Evolutionary conservation across 306 rosid species (phyloP).

Genomic region (Rubus parviflorus): DNA sequence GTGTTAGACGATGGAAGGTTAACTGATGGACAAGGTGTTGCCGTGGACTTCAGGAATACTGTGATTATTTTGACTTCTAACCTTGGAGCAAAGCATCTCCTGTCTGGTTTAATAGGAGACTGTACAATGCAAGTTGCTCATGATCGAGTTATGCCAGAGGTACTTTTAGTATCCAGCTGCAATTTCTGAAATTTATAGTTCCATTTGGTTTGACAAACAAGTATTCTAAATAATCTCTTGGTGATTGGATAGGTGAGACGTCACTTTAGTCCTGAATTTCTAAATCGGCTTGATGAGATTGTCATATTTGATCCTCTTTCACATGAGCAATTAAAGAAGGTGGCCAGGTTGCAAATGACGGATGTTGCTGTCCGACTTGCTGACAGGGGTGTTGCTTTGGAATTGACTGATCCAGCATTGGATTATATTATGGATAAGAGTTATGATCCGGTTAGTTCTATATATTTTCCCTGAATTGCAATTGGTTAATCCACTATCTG

Average conservation of each 20-base stretch:
- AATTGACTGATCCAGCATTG: conserved; percentile 79
- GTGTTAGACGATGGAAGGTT: conserved; percentile 87
- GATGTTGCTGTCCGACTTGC: conserved; percentile 75
- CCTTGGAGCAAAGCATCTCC: conserved; percentile 85
- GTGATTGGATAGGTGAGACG: conserved; percentile 46
- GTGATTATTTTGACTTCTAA: conserved; percentile 91
- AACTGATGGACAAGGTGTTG: conserved; percentile 88
- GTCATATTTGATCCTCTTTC: conserved; percentile 88
- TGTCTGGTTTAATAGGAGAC: conserved; percentile 67
- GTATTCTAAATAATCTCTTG: neutral
- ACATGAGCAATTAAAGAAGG: conserved; percentile 74
- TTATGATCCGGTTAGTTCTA: conserved; percentile 73
- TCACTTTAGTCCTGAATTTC: conserved; percentile 82
- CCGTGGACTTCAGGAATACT: conserved; percentile 79
- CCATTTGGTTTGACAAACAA: neutral
- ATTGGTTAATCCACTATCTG: too few species aligned
- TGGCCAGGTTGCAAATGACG: conserved; percentile 88
- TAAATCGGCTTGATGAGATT: conserved; percentile 73
- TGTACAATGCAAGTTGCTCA: conserved; percentile 76
- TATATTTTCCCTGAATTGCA: neutral
- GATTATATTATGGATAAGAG: conserved; percentile 64
- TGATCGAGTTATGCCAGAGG: conserved; percentile 73
- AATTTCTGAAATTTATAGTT: neutral
- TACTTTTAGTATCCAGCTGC: conserved; percentile 2
- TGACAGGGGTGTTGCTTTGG: conserved; percentile 75